Evolutionary conservation across 129 eudicot species (phyloP).

Genomic region (Artemisia argyi): DNA sequence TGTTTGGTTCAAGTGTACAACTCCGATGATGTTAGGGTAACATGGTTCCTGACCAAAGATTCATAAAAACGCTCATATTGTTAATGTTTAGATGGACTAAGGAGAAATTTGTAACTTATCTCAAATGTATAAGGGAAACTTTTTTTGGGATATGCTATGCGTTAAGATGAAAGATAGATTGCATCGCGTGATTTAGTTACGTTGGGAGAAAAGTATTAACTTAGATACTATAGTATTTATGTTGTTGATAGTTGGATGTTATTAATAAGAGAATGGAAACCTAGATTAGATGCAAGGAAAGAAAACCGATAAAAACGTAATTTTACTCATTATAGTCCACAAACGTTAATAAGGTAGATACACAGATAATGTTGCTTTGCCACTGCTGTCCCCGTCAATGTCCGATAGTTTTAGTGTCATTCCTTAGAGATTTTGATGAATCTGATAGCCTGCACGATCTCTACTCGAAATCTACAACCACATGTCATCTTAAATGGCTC

Average conservation of each 20-base stretch:
- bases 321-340: not conserved
- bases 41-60: too few relatives aligned
- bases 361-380: not conserved
- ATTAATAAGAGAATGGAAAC: conserved; percentile 2
- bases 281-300: not conserved
- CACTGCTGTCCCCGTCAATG: not conserved
- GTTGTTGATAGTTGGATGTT: not conserved
- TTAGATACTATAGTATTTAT: not conserved
- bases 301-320: not conserved
- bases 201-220: conserved; percentile 11
- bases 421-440: not conserved
- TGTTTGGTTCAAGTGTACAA: not conserved
- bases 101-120: not conserved
- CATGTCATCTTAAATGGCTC: conserved; percentile 2
- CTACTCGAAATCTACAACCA: not conserved
- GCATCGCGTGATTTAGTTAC: conserved; percentile 2
- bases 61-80: too few relatives aligned
- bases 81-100: too few relatives aligned
- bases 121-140: not conserved
- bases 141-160: not conserved
- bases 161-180: not conserved
- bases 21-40: conserved; percentile 17
- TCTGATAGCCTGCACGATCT: not conserved
- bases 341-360: not conserved
- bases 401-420: not conserved